Evolutionary conservation across 768 basidiomycete species (phyloP), one percentile per base, ranked within the genome.

Genomic region (Asterophora parasitica): DNA sequence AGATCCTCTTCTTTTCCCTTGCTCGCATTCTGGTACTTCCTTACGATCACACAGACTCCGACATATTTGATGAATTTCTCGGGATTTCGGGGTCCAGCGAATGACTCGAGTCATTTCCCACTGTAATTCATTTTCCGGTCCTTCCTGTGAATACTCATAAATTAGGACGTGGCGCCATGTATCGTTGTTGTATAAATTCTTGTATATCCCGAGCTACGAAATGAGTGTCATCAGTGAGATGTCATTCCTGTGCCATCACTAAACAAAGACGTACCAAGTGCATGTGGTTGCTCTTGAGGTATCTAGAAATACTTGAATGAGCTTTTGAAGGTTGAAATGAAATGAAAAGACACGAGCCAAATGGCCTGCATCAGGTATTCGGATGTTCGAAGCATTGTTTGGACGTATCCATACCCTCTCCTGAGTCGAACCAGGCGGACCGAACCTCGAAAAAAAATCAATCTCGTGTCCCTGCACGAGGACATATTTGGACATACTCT

Each of bases 361-460:
- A 66, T 77, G 76, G 4, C 75, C 74, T 26, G 71, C 70, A 39
- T 54, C 58, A 5, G 56, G 41, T 20, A 77, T 67, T 32, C 61
- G 61, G 1, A 72, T 54, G 56, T 77, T 75, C 19, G 65, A 69
- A 27, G 72, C 48, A 49, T 77, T 76, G 36, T 55, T 58, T 0
- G 67, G 69, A 27, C 77, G 61, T 4, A 71, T 52, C 75, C 75
- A 76, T 6, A 75, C 73, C 9, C 73, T 61, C 49, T 68, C 58
- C 43, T 54, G 58, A 12, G 67, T 68, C 20, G 61, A 46, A 7
- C 65, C 67, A 4, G 61, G 59, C 1, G 61, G 57, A 6, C 73
- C 72, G 51, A 74, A 56, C 41, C 64, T 67, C 30, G 7, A 1
- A 13, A 13, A 41, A 27, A 12, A 37, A 31, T n/a, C 50, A 49